Evolutionary conservation across 352 stramenopile genomes (phyloP), one percentile per base, ranked within the genome.

Genomic region (Phytophthora pistaciae): DNA sequence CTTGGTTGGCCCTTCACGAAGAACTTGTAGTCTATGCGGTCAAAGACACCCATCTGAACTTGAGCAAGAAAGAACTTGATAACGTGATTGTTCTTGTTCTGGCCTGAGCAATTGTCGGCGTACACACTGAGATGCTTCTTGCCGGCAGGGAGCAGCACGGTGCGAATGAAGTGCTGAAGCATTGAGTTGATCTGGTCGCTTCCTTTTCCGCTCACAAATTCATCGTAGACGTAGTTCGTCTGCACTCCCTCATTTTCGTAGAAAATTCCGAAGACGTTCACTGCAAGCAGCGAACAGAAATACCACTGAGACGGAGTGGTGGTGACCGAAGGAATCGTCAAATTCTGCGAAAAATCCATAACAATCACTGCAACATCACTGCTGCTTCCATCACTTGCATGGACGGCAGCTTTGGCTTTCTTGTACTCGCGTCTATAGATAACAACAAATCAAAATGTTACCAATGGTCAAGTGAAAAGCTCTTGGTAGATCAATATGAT

Each of bases 401-500:
- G 18, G 42, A 18, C 42, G 18, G 18, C 14, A 49, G 13, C 42
- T 49, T 49, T 21, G 13, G 7, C 13, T 18, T 49, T 49, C 18
- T 49, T 49, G 42, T 49, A 49, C 6, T 49, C 42, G 14, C 18
- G 13, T 21, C 42, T 49, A 21, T 18, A 49, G 18, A 49, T 21
- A 21, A 49, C 42, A 40, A 40, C 33, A 52, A 21, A 65, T 53
- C 33, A 44, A 58, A 57, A 65, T 52, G 29, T 52, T 65, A 66
- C 53, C 46, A 59, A 40, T 66, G 29, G 23, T n/a, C 46, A 25
- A 27, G 56, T 62, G 21, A 62, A 16, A 60, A 52, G 23, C 23
- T 5, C 42, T 2, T 31, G 13, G 21, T 64, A 56, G 23, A 73
- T 59, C 67, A 54, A 54, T 46, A 46, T 69, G 67, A 65, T 62